phyloP scores from a whole-genome alignment of 2,329 filamentous ascomycete genomes.

The Colletotrichum noveboracense region DNA sequence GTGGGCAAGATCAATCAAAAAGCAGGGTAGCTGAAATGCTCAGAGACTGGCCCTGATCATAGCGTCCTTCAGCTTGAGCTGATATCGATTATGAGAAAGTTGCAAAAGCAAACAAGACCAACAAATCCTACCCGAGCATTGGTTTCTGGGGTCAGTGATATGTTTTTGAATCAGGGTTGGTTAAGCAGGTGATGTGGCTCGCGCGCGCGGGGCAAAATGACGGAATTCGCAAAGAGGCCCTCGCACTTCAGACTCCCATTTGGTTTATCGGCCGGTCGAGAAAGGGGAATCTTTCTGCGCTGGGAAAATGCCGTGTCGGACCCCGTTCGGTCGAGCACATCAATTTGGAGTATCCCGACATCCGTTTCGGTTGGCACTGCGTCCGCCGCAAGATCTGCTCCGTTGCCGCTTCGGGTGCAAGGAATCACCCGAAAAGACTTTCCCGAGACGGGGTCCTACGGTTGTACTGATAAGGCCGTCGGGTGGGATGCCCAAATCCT shows the following conservation, averaged over 20 bases:
- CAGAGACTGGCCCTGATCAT: not conserved
- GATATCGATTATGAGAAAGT: not conserved
- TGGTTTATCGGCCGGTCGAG: not conserved
- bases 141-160: not conserved
- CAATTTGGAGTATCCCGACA: not conserved
- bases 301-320: not conserved
- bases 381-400: not conserved
- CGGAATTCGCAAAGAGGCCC: not conserved
- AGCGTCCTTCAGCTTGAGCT: not conserved
- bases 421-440: not conserved
- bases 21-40: not conserved
- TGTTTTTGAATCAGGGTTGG: not conserved
- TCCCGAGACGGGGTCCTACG: not conserved
- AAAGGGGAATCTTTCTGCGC: not conserved
- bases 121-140: not conserved
- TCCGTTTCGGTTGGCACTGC: not conserved
- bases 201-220: not conserved
- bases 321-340: conserved; percentile 1
- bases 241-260: not conserved
- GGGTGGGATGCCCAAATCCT: not conserved
- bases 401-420: not conserved
- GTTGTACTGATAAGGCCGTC: not conserved
- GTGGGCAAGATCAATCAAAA: not conserved
- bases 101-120: not conserved
- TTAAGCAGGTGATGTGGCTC: not conserved